phyloP scores from a whole-genome alignment of 768 basidiomycete species.

The Leucocoprinus sp. region DNA sequence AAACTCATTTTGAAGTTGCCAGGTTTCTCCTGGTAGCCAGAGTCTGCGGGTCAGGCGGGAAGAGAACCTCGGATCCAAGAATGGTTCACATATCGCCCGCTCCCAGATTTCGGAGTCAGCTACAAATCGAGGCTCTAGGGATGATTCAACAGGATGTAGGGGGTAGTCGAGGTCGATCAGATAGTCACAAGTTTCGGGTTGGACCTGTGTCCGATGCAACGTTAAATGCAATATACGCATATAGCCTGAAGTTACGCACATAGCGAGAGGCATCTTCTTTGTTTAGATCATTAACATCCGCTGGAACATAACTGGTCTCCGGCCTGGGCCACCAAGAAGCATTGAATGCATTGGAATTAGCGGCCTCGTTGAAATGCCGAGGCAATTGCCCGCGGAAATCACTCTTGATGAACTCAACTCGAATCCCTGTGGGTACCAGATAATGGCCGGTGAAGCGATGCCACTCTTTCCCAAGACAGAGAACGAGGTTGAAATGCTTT shows the following conservation, averaged over 20 bases:
- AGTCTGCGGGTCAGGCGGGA: constrained; percentile 64
- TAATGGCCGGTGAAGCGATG: constrained; percentile 89
- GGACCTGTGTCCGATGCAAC: constrained; percentile 40
- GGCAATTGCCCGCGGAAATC: constrained; percentile 89
- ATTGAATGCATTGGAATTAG: not conserved
- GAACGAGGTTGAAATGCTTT: constrained; percentile 55
- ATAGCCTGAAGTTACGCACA: constrained; percentile 33
- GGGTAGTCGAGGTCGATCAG: constrained; percentile 89
- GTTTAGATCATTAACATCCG: constrained; percentile 83
- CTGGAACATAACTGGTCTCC: constrained; percentile 53
- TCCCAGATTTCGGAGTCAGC: constrained; percentile 66
- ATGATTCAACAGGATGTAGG: constrained; percentile 42
- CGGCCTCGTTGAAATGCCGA: constrained; percentile 49
- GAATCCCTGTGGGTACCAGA: constrained; percentile 74
- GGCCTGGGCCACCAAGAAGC: constrained; percentile 42
- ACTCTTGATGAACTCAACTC: constrained; percentile 85
- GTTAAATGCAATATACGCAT: constrained; percentile 4
- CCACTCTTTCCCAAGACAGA: constrained; percentile 96
- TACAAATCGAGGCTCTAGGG: constrained; percentile 75
- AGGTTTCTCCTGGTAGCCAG: constrained; percentile 67
- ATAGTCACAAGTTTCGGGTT: constrained; percentile 73
- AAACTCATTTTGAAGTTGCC: constrained; percentile 65
- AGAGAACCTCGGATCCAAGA: constrained; percentile 78
- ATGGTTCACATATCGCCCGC: constrained; percentile 68
- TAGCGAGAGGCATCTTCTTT: constrained; percentile 69